A percentile compares a stretch with the other conserved stretches of the same genome.
Conservation (phyloP, 1,284 basidiomycete genomes). For the Inonotus hispidus region DNA sequence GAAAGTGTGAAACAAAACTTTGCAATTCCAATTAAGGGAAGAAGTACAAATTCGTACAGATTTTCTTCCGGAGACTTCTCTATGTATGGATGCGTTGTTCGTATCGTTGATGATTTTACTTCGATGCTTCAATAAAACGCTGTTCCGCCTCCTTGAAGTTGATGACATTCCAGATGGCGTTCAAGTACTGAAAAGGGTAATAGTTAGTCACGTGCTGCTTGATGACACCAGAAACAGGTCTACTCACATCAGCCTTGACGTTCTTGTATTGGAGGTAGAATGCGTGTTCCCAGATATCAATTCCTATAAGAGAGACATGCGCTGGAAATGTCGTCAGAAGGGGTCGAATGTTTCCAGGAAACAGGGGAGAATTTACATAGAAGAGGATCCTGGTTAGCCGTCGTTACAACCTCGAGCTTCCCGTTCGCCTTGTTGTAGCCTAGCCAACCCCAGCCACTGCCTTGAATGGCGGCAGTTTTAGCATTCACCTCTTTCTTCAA, state of each 20-base stretch:
- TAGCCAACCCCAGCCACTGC: slow-evolving; percentile 98
- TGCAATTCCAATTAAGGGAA: too few species aligned
- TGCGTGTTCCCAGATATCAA: slow-evolving; percentile 96
- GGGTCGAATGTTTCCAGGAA: slow-evolving; percentile 2
- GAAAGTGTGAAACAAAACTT: too few species aligned
- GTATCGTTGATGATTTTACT: slow-evolving; percentile 1
- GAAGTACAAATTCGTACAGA: background rate
- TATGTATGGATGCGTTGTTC: too few species aligned
- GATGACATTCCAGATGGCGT: slow-evolving; percentile 89
- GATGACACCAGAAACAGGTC: background rate
- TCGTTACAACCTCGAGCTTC: slow-evolving; percentile 86
- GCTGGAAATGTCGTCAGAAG: slow-evolving; percentile 33
- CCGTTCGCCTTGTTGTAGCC: slow-evolving; percentile 68
- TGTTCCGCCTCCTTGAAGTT: slow-evolving; percentile 88
- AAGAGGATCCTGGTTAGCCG: slow-evolving; percentile 95
- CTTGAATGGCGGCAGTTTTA: slow-evolving; percentile 90
- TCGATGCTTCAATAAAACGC: slow-evolving; percentile 53
- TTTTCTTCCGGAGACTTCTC: background rate
- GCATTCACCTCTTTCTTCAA: slow-evolving; percentile 81
- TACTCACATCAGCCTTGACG: slow-evolving; percentile 82
- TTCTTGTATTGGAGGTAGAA: slow-evolving; percentile 93
- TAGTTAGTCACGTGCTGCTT: background rate
- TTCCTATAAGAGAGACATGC: slow-evolving; percentile 88
- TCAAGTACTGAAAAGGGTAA: slow-evolving; percentile 62
- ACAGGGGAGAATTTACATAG: slow-evolving; percentile 43